Percentiles rank a stretch among this genome's conserved stretches.
Evolutionary conservation across 305 asterid genomes (phyloP).

Genomic region (Withania somnifera): DNA sequence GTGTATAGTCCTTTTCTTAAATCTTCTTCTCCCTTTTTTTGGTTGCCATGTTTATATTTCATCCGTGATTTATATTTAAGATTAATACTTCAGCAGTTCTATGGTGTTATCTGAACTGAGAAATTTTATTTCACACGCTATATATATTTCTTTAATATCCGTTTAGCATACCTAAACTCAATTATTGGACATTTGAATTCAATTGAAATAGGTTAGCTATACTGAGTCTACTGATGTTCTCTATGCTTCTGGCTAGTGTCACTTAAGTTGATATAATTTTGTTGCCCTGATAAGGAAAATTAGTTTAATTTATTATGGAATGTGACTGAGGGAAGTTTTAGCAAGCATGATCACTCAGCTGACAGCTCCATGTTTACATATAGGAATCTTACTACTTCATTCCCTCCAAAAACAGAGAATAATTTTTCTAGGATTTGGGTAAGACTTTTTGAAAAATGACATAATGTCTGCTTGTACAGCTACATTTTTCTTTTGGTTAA

Average conservation of each 20-base stretch:
- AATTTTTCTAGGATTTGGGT: neutral
- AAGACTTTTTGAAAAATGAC: neutral
- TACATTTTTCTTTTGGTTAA: too few relatives aligned
- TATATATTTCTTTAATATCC: neutral
- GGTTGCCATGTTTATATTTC: neutral
- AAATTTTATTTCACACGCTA: neutral
- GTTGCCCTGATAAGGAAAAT: too few relatives aligned
- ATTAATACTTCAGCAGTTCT: neutral
- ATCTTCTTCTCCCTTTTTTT: neutral
- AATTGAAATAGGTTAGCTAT: neutral
- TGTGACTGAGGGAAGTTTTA: slow-evolving; percentile 64
- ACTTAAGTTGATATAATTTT: neutral
- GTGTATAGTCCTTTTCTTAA: neutral
- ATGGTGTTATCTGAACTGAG: too few relatives aligned
- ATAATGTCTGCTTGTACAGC: neutral
- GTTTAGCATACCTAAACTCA: neutral
- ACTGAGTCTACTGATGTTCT: neutral
- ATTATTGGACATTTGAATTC: neutral
- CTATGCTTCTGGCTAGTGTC: neutral
- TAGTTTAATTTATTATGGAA: slow-evolving; percentile 21
- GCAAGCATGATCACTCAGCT: slow-evolving; percentile 43
- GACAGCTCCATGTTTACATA: slow-evolving; percentile 43
- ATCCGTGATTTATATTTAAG: neutral
- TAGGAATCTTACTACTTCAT: slow-evolving; percentile 52
- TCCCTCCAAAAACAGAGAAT: slow-evolving; percentile 13